Percentiles rank a stretch among this genome's conserved stretches.
phyloP scores from a whole-genome alignment of 345 rosid species.

The Aethionema arabicum region DNA sequence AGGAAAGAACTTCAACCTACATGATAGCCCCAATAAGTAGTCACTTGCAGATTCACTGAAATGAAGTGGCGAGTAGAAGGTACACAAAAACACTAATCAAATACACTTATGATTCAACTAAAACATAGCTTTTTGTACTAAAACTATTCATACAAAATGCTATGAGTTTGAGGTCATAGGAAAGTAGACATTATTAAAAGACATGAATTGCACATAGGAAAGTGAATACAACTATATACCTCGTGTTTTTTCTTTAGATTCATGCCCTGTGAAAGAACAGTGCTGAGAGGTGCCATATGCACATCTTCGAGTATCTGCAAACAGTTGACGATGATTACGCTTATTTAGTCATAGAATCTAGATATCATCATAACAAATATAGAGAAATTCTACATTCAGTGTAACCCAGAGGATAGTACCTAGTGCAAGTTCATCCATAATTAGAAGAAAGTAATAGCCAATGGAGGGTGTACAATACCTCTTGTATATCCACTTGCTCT shows the following conservation, averaged over 20 bases:
- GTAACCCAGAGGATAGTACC: neutral
- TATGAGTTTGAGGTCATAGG: constrained; percentile 15
- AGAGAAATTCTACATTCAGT: constrained; percentile 9
- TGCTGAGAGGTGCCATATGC: constrained; percentile 45
- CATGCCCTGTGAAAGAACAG: constrained; percentile 92
- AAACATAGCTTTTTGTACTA: constrained; percentile 3
- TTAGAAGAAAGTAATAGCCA: neutral
- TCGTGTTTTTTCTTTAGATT: constrained; percentile 88
- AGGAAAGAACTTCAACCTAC: constrained; percentile 90
- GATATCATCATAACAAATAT: neutral
- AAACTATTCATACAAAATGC: constrained; percentile 1
- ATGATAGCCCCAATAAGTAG: constrained; percentile 24
- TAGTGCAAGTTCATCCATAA: neutral
- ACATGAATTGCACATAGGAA: constrained; percentile 4
- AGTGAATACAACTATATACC: constrained; percentile 39
- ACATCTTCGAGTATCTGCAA: constrained; percentile 57
- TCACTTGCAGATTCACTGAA: constrained; percentile 5
- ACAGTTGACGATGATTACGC: constrained; percentile 14
- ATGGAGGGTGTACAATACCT: constrained; percentile 38
- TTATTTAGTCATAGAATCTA: neutral
- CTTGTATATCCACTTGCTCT: constrained; percentile 54
- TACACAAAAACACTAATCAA: constrained; percentile 3
- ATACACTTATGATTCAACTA: constrained; percentile 9
- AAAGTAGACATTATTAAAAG: constrained; percentile 6
- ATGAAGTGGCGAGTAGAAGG: constrained; percentile 14